Evolutionary conservation across 768 basidiomycete species (phyloP).

Genomic region (Russula sp.): DNA sequence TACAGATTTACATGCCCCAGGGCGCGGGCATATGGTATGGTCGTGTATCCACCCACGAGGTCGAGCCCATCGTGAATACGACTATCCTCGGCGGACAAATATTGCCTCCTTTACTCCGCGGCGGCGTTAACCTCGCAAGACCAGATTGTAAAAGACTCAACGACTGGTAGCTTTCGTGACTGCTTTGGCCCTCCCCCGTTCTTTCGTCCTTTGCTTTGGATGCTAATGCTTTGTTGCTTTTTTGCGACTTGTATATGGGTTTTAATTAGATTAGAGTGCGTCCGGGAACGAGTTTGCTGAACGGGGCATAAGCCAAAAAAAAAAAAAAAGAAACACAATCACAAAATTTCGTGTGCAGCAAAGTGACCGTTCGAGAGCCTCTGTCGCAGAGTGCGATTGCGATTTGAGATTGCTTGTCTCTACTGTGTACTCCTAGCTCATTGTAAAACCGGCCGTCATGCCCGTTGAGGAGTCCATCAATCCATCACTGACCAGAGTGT

Average conservation of each 20-base stretch:
- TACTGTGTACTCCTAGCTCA: too few species aligned
- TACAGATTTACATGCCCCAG: constrained; percentile 77
- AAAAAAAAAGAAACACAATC: too few species aligned
- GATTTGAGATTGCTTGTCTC: too few species aligned
- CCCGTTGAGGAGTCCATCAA: too few species aligned
- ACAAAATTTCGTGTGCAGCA: too few species aligned
- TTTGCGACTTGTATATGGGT: not conserved
- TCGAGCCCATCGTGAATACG: constrained; percentile 77
- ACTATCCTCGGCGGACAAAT: constrained; percentile 84
- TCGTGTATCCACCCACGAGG: constrained; percentile 85
- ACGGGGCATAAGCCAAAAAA: too few species aligned
- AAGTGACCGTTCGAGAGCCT: too few species aligned
- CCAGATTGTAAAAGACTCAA: constrained; percentile 63
- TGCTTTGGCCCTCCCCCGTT: not conserved
- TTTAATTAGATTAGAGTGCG: not conserved
- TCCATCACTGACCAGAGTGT: too few species aligned
- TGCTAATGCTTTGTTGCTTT: not conserved
- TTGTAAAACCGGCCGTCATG: too few species aligned
- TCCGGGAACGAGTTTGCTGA: too few species aligned
- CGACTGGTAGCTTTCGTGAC: constrained; percentile 53
- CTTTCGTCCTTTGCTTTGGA: not conserved
- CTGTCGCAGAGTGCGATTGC: too few species aligned
- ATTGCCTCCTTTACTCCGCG: constrained; percentile 78
- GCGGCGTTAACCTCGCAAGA: constrained; percentile 71
- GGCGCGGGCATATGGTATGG: constrained; percentile 92